Evolutionary conservation across 1,284 basidiomycete genomes (phyloP), one percentile per base, ranked within the genome.

Genomic region (Macrocystidia cucumis): DNA sequence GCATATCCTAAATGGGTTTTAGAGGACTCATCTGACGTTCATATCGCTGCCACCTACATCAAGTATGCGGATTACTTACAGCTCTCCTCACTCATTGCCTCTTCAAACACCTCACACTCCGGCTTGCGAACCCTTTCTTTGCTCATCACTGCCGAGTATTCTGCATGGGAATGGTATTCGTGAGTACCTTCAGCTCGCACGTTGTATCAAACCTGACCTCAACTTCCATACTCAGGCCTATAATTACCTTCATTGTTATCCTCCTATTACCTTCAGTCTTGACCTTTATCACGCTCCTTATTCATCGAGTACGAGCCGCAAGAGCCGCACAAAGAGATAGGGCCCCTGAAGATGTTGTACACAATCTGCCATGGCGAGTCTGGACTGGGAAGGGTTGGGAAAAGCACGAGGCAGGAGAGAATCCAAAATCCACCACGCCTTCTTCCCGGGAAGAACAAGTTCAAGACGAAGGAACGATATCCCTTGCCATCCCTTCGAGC

Each of bases 131-230:
- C 83, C 0, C 67, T 87, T 21, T 82, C 82, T 1, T 59, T 87
- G n/a, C 63, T 82, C 38, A 77, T 87, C 45, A 81, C 73, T n/a
- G 74, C 80, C 4, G 80, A 85, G 44, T 82, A 79, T 48, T 81
- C 80, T 14, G 73, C 78, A 26, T 86, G 84, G 83, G 83, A 86
- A 52, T 88, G 83, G 84, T 87, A 86, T 50, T 87, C 82, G 82
- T 86, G 47, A 50, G 83, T 72, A 39, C 40, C 19, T 11, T 12
- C 45, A 22, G 38, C 27, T 35, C 34, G 28, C 24, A 32, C 18
- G 28, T 36, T 32, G 20, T 31, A 19, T 23, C 21, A 11, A 12
- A 33, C 18, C 35, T 42, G 13, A 21, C 28, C 11, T 29, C 11
- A 43, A 34, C 44, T 40, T 37, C 18, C 12, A 25, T 27, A 29